These are phyloP conservation scores for Umbelopsis isabellina DNA, from an alignment of 192 early-diverging fungal species.

Conservation along the genomic window DNA sequence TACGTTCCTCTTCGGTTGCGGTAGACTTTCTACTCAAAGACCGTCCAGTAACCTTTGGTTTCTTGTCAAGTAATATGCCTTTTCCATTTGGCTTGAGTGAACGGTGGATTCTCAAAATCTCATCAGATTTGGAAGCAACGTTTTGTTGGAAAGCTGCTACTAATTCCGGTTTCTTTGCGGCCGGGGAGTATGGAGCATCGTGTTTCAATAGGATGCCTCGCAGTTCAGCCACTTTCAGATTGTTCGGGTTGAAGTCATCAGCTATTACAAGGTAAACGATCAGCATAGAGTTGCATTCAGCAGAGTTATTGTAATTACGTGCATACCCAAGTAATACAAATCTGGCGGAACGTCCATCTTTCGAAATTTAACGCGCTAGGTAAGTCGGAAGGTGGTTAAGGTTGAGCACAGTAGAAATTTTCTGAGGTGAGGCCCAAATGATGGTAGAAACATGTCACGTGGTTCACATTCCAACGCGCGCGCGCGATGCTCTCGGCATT, in stretches of 20 bases:
- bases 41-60: neutral
- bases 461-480: too few relatives aligned
- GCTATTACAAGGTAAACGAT: neutral
- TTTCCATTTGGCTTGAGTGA: constrained; percentile 15
- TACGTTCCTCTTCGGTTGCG: neutral
- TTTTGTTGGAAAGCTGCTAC: constrained; percentile 14
- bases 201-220: constrained; percentile 22
- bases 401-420: neutral
- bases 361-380: neutral
- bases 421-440: neutral
- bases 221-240: constrained; percentile 14
- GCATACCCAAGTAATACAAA: constrained; percentile 17
- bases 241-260: constrained; percentile 22
- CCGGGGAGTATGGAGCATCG: constrained; percentile 18
- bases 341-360: constrained; percentile 13
- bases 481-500: too few relatives aligned
- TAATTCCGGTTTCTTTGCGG: constrained; percentile 19
- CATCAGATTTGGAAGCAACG: neutral
- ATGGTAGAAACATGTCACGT: too few relatives aligned
- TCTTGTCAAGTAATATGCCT: constrained; percentile 22
- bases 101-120: constrained; percentile 8
- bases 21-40: neutral
- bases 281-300: neutral
- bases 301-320: neutral
- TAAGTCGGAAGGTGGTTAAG: neutral